Evolutionary conservation across 768 basidiomycete species (phyloP).

Genomic region (Suillus luteus): DNA sequence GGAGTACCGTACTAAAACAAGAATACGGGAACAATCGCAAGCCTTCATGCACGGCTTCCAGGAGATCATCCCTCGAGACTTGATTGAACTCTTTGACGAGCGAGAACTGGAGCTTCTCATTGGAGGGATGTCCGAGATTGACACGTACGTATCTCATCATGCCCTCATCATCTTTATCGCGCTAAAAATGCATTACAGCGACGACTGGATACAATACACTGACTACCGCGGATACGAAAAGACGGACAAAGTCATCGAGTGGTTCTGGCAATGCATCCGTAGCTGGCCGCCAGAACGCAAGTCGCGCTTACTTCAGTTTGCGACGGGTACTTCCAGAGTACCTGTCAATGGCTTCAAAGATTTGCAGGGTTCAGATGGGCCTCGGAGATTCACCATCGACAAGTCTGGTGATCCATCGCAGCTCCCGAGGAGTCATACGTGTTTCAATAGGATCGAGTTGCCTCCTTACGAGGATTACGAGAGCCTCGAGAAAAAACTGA

Average conservation of each 20-base stretch:
- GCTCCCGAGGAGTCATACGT: constrained; percentile 89
- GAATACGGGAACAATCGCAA: constrained; percentile 82
- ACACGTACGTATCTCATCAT: constrained; percentile 54
- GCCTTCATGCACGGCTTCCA: constrained; percentile 86
- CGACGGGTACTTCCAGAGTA: constrained; percentile 81
- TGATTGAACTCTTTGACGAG: constrained; percentile 90
- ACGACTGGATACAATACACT: constrained; percentile 93
- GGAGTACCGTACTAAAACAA: constrained; percentile 77
- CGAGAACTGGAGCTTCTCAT: constrained; percentile 87
- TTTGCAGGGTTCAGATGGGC: constrained; percentile 90
- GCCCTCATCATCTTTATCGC: background rate
- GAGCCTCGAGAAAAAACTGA: constrained; percentile 82
- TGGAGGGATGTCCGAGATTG: constrained; percentile 91
- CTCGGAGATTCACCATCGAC: constrained; percentile 91
- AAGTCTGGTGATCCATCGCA: constrained; percentile 90
- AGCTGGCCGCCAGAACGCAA: constrained; percentile 91
- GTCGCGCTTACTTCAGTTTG: constrained; percentile 84
- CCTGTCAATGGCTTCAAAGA: constrained; percentile 96
- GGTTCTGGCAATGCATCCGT: constrained; percentile 94
- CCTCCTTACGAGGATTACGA: constrained; percentile 90
- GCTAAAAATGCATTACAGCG: constrained; percentile 40
- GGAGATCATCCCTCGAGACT: constrained; percentile 81
- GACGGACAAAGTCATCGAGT: constrained; percentile 86
- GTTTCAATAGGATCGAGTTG: constrained; percentile 88
- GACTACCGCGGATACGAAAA: constrained; percentile 89